phyloP scores from a whole-genome alignment of 306 rosid species.

The Sechiopsis laciniata region DNA sequence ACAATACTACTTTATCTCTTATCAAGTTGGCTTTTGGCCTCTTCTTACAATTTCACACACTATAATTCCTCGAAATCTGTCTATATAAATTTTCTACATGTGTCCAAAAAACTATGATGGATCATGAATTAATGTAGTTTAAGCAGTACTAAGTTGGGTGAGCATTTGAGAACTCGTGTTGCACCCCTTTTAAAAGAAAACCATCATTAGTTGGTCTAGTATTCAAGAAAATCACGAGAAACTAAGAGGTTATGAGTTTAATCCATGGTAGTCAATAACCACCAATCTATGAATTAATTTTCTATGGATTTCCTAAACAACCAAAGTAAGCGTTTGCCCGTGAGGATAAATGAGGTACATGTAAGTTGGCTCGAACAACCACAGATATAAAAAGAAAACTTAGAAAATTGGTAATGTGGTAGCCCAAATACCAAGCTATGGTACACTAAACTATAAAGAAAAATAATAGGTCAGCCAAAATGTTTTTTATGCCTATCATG shows the following conservation, averaged over 20 bases:
- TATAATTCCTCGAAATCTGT: neutral
- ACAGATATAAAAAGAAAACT: neutral
- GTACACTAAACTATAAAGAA: neutral
- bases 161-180: too few relatives aligned
- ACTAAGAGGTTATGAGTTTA: too few relatives aligned
- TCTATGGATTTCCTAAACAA: too few relatives aligned
- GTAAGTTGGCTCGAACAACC: neutral
- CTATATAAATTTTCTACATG: neutral
- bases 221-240: too few relatives aligned
- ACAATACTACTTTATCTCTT: constrained; percentile 3
- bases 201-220: too few relatives aligned
- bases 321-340: too few relatives aligned
- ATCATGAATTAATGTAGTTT: neutral
- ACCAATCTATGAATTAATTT: too few relatives aligned
- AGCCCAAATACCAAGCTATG: constrained; percentile 4
- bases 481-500: neutral
- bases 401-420: neutral
- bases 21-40: neutral
- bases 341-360: neutral
- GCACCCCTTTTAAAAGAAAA: too few relatives aligned
- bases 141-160: too few relatives aligned
- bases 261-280: too few relatives aligned
- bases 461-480: neutral
- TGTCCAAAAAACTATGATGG: neutral
- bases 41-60: neutral